phyloP scores from a whole-genome alignment of 2,329 filamentous ascomycete genomes.

The Ophiosphaerella korrae region DNA sequence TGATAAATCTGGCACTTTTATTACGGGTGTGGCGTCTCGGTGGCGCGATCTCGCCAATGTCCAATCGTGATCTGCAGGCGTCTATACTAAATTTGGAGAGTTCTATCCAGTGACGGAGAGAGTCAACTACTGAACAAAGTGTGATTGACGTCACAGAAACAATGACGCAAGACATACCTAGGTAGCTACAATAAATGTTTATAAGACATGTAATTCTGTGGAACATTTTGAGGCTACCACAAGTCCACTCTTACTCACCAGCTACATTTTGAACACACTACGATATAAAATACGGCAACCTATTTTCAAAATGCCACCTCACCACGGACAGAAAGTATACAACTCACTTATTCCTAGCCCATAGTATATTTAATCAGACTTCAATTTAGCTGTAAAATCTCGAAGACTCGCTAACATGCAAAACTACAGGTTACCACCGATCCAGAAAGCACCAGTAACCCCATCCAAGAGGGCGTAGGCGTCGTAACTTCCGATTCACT shows the following conservation, averaged over 20 bases:
- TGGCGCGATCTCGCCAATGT: too few relatives aligned
- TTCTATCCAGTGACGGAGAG: too few relatives aligned
- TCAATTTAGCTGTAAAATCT: background rate
- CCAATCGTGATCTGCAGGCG: too few relatives aligned
- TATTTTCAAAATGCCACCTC: conserved; percentile 13
- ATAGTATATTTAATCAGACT: background rate
- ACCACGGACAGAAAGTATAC: conserved; percentile 28
- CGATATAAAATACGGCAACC: too few relatives aligned
- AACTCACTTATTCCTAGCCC: background rate
- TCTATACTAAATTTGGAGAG: too few relatives aligned
- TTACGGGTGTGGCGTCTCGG: too few relatives aligned
- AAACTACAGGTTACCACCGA: conserved; percentile 54
- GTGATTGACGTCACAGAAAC: background rate
- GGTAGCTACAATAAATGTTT: too few relatives aligned
- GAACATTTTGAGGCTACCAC: too few relatives aligned
- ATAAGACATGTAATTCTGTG: too few relatives aligned
- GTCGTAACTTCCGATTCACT: conserved; percentile 71
- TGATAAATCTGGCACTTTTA: too few relatives aligned
- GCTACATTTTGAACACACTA: too few relatives aligned
- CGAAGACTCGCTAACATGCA: conserved; percentile 5
- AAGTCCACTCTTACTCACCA: too few relatives aligned
- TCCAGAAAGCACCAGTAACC: conserved; percentile 54
- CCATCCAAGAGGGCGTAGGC: conserved; percentile 66
- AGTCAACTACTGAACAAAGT: background rate
- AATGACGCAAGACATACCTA: background rate